A percentile compares a stretch with the other conserved stretches of the same genome.
Conservation (phyloP, 2,329 filamentous ascomycete genomes). For the Leptosphaerulina australis region DNA sequence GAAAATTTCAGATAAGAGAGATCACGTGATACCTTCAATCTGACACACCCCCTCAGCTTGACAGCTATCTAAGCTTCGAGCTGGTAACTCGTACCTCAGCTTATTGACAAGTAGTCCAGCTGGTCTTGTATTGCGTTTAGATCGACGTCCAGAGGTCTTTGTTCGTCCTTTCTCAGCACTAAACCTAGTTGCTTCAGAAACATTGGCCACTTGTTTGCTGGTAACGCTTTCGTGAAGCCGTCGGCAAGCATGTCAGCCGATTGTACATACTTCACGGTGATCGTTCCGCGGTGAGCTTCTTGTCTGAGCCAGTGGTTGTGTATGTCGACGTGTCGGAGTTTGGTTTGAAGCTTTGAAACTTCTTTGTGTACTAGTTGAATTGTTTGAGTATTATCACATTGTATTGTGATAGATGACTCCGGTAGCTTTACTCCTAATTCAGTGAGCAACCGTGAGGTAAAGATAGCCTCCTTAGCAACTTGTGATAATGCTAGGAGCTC, state of each 20-base stretch:
- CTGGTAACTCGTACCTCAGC: too few species aligned
- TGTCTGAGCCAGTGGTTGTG: slow-evolving; percentile 11
- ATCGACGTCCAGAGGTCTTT: too few species aligned
- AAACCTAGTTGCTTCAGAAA: background rate
- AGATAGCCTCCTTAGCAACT: too few species aligned
- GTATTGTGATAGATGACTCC: slow-evolving; percentile 1
- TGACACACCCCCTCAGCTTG: too few species aligned
- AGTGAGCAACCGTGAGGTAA: slow-evolving; percentile 1
- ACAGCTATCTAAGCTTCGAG: too few species aligned
- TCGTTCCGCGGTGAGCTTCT: slow-evolving; percentile 1
- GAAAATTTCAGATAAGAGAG: too few species aligned
- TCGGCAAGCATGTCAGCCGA: slow-evolving; percentile 10
- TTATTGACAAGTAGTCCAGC: too few species aligned
- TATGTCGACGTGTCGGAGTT: slow-evolving; percentile 17
- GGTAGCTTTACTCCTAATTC: slow-evolving; percentile 4
- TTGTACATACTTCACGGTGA: slow-evolving; percentile 8
- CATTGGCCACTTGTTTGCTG: slow-evolving; percentile 3
- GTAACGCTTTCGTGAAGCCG: slow-evolving; percentile 8
- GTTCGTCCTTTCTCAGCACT: too few species aligned
- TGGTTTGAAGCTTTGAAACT: slow-evolving; percentile 5
- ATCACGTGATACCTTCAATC: too few species aligned
- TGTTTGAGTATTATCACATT: slow-evolving; percentile 14
- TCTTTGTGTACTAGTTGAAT: slow-evolving; percentile 9
- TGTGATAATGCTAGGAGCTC: too few species aligned
- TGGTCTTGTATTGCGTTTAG: too few species aligned